Percentiles rank a stretch among this genome's conserved stretches.
These are phyloP conservation scores for Phaffomyces antillensis DNA, from an alignment of 805 yeast species.

Conservation along the genomic window DNA sequence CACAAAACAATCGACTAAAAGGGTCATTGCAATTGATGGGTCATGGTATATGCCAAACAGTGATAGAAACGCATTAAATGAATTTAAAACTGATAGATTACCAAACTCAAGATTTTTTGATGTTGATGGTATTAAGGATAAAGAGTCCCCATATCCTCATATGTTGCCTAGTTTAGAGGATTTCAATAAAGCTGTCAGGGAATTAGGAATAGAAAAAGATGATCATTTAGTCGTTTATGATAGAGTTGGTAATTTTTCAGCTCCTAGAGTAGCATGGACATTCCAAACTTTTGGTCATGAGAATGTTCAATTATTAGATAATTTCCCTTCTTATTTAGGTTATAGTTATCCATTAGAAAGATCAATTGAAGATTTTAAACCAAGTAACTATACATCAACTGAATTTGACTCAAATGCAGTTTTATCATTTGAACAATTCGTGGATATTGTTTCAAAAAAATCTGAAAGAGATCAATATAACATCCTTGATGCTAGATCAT, in stretches of 20 bases:
- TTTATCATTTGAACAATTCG: slow-evolving; percentile 59
- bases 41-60: slow-evolving; percentile 89
- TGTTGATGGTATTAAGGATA: slow-evolving; percentile 61
- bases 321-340: slow-evolving; percentile 46
- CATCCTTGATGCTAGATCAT: slow-evolving; percentile 77
- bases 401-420: slow-evolving; percentile 42
- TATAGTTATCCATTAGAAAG: slow-evolving; percentile 40
- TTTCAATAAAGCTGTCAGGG: slow-evolving; percentile 46
- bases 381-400: slow-evolving; percentile 28
- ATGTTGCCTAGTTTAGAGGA: slow-evolving; percentile 67
- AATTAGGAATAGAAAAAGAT: slow-evolving; percentile 46
- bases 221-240: slow-evolving; percentile 80
- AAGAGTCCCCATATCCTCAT: slow-evolving; percentile 67
- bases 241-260: slow-evolving; percentile 73
- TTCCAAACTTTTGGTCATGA: slow-evolving; percentile 73
- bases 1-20: slow-evolving; percentile 10
- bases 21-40: slow-evolving; percentile 66
- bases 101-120: slow-evolving; percentile 70
- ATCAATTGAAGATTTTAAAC: slow-evolving; percentile 12
- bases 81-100: slow-evolving; percentile 52
- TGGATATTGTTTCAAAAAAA: slow-evolving; percentile 46
- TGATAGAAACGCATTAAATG: slow-evolving; percentile 51
- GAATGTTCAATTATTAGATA: slow-evolving; percentile 62
- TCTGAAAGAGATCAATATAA: slow-evolving; percentile 39
- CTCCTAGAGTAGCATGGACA: slow-evolving; percentile 93